phyloP scores from a whole-genome alignment of 176 grass and related monocot species.

The Cymbopogon citratus region DNA sequence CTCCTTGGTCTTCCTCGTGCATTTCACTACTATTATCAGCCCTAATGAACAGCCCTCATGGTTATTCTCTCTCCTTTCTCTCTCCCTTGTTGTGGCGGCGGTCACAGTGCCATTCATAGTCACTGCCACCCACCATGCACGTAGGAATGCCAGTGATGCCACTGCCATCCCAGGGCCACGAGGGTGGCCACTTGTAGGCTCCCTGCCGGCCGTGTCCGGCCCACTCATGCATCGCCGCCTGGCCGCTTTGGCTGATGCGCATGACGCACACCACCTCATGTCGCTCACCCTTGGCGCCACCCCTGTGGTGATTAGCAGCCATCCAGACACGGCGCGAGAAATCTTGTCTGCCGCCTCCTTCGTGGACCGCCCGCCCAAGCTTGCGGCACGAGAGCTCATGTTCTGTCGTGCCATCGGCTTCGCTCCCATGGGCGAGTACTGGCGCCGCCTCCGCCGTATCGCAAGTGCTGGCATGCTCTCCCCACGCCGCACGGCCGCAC shows the following conservation, averaged over 20 bases:
- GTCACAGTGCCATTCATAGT: background rate
- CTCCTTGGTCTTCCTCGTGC: slow-evolving; percentile 3
- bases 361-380: slow-evolving; percentile 28
- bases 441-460: slow-evolving; percentile 36
- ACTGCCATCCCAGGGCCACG: slow-evolving; percentile 15
- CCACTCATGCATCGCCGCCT: slow-evolving; percentile 39
- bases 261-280: slow-evolving; percentile 28
- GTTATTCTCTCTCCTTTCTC: background rate
- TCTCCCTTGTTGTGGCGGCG: background rate
- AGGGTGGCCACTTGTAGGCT: slow-evolving; percentile 39
- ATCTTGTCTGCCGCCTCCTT: slow-evolving; percentile 19
- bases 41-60: background rate
- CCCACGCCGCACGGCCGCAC: slow-evolving; percentile 17
- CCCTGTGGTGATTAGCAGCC: slow-evolving; percentile 31
- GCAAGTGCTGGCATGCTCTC: slow-evolving; percentile 30
- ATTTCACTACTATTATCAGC: background rate
- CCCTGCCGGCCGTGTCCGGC: slow-evolving; percentile 2
- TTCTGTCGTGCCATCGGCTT: slow-evolving; percentile 43
- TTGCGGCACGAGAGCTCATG: slow-evolving; percentile 29
- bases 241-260: background rate
- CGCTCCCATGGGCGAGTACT: slow-evolving; percentile 30
- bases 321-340: slow-evolving; percentile 37
- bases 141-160: background rate
- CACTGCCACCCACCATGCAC: background rate
- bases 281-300: slow-evolving; percentile 31